A percentile compares a stretch with the other conserved stretches of the same genome.
Conservation (phyloP, 768 basidiomycete genomes). For the Kondoa subrosea region DNA sequence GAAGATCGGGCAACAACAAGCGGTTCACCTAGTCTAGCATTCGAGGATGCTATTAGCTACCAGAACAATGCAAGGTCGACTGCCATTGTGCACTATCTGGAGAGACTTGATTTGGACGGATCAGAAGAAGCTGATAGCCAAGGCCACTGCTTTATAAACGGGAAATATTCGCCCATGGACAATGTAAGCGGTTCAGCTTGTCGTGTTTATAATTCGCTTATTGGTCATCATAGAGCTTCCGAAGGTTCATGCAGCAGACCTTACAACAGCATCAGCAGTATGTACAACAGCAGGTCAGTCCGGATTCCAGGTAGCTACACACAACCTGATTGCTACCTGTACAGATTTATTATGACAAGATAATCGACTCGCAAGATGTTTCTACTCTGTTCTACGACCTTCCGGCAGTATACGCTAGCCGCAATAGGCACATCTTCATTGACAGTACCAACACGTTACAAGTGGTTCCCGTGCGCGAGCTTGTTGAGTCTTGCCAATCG, state of each 20-base stretch:
- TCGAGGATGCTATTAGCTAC: constrained; percentile 6
- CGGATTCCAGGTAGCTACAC: too few species aligned
- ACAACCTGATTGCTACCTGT: too few species aligned
- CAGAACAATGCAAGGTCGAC: not conserved
- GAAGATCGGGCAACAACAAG: too few species aligned
- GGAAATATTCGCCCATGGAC: constrained; percentile 53
- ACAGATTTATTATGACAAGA: constrained; percentile 15
- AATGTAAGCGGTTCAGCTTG: constrained; percentile 40
- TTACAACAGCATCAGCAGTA: constrained; percentile 12
- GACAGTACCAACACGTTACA: constrained; percentile 38
- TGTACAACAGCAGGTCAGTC: constrained; percentile 19
- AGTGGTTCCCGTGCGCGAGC: constrained; percentile 43
- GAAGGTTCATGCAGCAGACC: constrained; percentile 47
- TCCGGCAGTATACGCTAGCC: constrained; percentile 48
- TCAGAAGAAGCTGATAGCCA: constrained; percentile 20
- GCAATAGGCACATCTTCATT: constrained; percentile 59
- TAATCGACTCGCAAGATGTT: constrained; percentile 33
- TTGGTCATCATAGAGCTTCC: constrained; percentile 41
- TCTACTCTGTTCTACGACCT: constrained; percentile 78
- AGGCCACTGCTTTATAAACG: constrained; percentile 75
- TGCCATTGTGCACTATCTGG: not conserved
- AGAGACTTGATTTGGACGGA: constrained; percentile 2
- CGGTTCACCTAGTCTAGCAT: constrained; percentile 5
- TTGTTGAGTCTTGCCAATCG: constrained; percentile 30
- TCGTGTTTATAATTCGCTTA: not conserved